Conservation (phyloP, 225 moss, liverwort and hornwort species). For the Lunularia cruciata region DNA sequence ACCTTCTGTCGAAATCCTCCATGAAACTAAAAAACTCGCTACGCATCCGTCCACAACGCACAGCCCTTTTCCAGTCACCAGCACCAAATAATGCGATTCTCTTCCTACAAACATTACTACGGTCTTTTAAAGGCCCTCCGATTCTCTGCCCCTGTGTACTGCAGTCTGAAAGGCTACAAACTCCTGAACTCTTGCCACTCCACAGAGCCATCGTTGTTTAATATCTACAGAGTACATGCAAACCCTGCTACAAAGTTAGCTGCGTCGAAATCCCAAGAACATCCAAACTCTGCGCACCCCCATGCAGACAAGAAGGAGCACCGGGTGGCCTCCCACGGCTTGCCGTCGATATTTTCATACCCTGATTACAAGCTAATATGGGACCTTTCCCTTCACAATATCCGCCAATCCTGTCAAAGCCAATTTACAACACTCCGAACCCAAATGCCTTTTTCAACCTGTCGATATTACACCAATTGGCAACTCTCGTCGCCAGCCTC, state of each 20-base stretch:
- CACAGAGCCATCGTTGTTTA: conserved; percentile 1
- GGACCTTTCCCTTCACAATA: neutral
- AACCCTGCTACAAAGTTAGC: neutral
- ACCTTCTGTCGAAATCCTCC: neutral
- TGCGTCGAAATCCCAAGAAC: neutral
- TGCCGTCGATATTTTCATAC: neutral
- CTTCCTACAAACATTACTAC: neutral
- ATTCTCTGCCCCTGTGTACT: neutral
- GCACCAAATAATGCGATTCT: neutral
- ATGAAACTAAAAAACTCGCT: neutral
- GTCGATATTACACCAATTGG: too few relatives aligned
- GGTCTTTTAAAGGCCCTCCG: neutral
- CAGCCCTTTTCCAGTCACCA: conserved; percentile 15
- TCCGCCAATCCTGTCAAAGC: neutral
- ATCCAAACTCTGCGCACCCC: neutral
- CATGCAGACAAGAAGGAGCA: neutral
- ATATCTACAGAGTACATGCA: neutral
- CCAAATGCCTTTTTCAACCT: too few relatives aligned
- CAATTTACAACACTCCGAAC: too few relatives aligned
- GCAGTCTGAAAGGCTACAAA: neutral
- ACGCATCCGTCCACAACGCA: neutral
- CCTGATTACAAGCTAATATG: neutral
- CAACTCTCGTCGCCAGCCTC: too few relatives aligned
- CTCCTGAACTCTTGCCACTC: neutral
- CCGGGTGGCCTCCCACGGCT: neutral